phyloP scores from a whole-genome alignment of 1,284 basidiomycete species.

The Trichosporon inkin region DNA sequence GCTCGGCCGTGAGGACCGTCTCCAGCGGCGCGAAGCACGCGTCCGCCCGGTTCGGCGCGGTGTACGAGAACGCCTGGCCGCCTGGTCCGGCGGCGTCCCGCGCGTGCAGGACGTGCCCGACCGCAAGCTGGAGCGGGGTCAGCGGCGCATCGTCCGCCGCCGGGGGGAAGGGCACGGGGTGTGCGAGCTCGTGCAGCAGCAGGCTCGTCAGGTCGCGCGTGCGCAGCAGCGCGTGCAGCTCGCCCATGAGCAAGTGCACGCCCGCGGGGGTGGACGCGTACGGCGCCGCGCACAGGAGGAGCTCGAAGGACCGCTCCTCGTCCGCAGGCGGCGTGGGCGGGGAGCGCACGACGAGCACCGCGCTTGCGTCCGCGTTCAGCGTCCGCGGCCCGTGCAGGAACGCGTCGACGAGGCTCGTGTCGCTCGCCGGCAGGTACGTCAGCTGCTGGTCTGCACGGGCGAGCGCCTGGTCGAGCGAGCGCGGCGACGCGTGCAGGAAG shows the following conservation, averaged over 20 bases:
- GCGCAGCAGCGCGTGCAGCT: not conserved
- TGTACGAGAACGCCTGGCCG: not conserved
- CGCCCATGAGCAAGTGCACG: not conserved
- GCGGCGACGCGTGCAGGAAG: not conserved
- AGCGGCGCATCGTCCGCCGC: not conserved
- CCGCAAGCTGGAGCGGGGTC: not conserved
- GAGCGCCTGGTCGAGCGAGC: not conserved
- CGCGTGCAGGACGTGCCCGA: not conserved
- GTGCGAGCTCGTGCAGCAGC: not conserved
- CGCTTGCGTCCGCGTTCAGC: not conserved
- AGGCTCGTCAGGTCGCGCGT: not conserved
- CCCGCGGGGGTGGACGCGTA: not conserved
- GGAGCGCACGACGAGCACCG: not conserved
- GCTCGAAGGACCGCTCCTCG: not conserved
- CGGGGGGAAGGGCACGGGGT: not conserved
- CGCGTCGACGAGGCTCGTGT: not conserved
- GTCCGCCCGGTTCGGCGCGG: too few species aligned
- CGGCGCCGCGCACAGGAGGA: not conserved
- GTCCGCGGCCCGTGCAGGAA: not conserved
- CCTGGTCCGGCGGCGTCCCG: not conserved
- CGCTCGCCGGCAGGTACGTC: not conserved
- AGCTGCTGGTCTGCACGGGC: conserved; percentile 2
- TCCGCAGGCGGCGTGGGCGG: not conserved
- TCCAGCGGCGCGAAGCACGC: too few species aligned
- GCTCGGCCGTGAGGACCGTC: too few species aligned